phyloP scores from a whole-genome alignment of 1,284 basidiomycete species.

The Puccinia polysora region DNA sequence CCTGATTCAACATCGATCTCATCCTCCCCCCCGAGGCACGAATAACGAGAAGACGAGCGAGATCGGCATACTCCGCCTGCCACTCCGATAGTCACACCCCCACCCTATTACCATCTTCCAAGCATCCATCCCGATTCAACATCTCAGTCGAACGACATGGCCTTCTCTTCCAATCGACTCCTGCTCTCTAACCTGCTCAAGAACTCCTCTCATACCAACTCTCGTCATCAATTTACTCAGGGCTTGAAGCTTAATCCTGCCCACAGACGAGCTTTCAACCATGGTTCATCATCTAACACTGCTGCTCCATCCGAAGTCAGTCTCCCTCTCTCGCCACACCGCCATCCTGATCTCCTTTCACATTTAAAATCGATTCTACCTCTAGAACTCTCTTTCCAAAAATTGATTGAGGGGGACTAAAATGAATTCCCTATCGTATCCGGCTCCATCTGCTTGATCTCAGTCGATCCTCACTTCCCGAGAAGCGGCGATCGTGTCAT shows the following conservation, averaged over 20 bases:
- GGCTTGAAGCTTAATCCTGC: slow-evolving; percentile 13
- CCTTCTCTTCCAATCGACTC: slow-evolving; percentile 18
- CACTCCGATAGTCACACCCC: too few relatives aligned
- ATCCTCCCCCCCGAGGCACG: too few relatives aligned
- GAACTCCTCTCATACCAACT: slow-evolving; percentile 6
- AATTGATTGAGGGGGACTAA: neutral
- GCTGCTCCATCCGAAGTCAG: slow-evolving; percentile 12
- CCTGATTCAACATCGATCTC: too few relatives aligned
- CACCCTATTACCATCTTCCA: too few relatives aligned
- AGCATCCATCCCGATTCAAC: too few relatives aligned
- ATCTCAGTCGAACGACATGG: slow-evolving; percentile 4
- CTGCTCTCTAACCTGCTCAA: slow-evolving; percentile 13
- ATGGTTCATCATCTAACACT: slow-evolving; percentile 16
- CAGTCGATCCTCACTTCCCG: slow-evolving; percentile 38
- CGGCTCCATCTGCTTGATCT: neutral
- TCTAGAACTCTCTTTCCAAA: neutral
- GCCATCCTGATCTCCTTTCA: neutral
- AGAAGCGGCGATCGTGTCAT: slow-evolving; percentile 33
- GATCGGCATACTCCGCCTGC: too few relatives aligned
- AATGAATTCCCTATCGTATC: neutral
- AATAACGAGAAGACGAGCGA: too few relatives aligned
- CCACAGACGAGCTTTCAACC: slow-evolving; percentile 12
- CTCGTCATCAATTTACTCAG: slow-evolving; percentile 12
- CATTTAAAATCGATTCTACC: neutral
- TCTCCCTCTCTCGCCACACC: neutral